Evolutionary conservation across 2,329 filamentous ascomycete species (phyloP).

Genomic region (Capronia coronata): DNA sequence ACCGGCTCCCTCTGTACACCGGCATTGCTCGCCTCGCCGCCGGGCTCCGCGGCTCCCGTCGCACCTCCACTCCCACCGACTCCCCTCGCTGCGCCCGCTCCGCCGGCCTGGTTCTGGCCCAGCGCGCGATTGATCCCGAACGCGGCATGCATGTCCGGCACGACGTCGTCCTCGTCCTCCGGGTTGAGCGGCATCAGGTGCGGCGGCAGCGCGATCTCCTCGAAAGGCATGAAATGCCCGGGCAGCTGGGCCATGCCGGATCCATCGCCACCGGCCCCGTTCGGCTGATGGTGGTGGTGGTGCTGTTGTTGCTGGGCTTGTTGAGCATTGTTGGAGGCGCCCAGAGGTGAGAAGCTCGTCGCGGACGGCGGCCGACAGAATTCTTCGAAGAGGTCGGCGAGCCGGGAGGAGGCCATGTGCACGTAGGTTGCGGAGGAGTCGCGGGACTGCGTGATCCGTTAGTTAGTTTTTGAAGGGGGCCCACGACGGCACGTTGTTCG

Average conservation of each 20-base stretch:
- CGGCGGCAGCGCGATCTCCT: slow-evolving; percentile 55
- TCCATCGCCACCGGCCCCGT: slow-evolving; percentile 7
- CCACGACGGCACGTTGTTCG: too few relatives aligned
- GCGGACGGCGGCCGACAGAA: slow-evolving; percentile 41
- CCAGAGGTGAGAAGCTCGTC: slow-evolving; percentile 12
- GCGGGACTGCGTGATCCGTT: slow-evolving; percentile 38
- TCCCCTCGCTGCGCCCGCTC: slow-evolving; percentile 38
- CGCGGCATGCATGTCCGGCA: slow-evolving; percentile 61
- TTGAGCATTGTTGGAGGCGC: background rate
- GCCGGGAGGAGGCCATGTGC: slow-evolving; percentile 44
- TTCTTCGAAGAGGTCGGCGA: slow-evolving; percentile 47
- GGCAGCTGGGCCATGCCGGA: slow-evolving; percentile 28
- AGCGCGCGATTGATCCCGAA: slow-evolving; percentile 60
- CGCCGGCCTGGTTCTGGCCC: slow-evolving; percentile 47
- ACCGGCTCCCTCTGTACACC: slow-evolving; percentile 30
- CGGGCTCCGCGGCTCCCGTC: slow-evolving; percentile 3
- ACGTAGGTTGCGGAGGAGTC: slow-evolving; percentile 45
- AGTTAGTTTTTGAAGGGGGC: background rate
- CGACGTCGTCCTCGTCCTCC: slow-evolving; percentile 61
- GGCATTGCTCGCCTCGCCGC: slow-evolving; percentile 19
- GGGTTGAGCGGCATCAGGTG: slow-evolving; percentile 59
- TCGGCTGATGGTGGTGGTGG: slow-evolving; percentile 14
- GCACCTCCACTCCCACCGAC: slow-evolving; percentile 8
- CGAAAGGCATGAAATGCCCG: slow-evolving; percentile 44
- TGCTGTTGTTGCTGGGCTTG: slow-evolving; percentile 11